Evolutionary conservation across 192 early-diverging fungal species (phyloP), one percentile per base, ranked within the genome.

Genomic region (Backusella tuberculispora): DNA sequence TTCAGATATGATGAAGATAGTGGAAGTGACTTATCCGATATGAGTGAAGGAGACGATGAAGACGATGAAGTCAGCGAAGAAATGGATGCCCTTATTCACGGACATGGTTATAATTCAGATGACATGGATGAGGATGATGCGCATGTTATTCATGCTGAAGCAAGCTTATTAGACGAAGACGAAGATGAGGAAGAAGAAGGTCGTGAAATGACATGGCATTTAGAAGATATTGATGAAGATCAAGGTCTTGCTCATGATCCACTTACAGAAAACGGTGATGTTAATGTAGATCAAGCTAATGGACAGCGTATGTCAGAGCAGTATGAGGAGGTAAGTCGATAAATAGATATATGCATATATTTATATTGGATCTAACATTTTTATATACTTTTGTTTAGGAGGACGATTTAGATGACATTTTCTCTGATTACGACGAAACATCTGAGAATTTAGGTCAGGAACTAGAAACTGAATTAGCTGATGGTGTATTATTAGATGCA

Each of bases 1-100:
- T 19, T 88, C 90, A 48, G 92, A 85, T 93, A 85, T 37, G 92
- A 92, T 12, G 92, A 92, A 56, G 95, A 92, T 34, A 86, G 79
- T 46, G 88, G 85, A 37, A 89, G 88, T 48, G 90, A 91, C 70
- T 65, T 85, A 38, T 88, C 87, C 29, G 89, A 92, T 71, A 69
- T 85, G n/a, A 86, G 83, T 66, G 81, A 86, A 69, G 85, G 83
- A 26, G 86, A 83, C 13, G 81, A 83, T 2, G 88, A 83, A 6
- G 88, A 88, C 2, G 86, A 85, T 40, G 90, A 88, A 34, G 85
- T 87, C 15, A 87, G 90, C 50, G 88, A 87, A 42, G 88, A 84
- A 34, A 85, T 89, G 19, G 92, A 92, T 13, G 84, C 80, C 13
- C 86, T 89, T 13, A 81, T 83, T 41, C 83, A 76, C 17, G 86